These are phyloP conservation scores for Balakata baccata DNA, from an alignment of 345 rosid species.

Conservation along the genomic window DNA sequence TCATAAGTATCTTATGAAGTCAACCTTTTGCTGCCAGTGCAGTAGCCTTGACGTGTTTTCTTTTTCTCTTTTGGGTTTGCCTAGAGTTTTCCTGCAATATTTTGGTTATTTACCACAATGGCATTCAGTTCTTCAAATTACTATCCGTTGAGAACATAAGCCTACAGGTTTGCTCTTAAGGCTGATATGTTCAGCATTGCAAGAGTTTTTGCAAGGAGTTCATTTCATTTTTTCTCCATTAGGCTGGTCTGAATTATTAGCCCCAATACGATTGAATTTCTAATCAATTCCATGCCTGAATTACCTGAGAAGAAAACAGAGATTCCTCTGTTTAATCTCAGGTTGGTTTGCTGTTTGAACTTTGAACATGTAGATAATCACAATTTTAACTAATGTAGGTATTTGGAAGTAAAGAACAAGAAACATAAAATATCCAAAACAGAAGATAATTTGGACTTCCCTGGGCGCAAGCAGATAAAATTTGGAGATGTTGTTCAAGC, in stretches of 20 bases:
- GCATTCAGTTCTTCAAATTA: too few relatives aligned
- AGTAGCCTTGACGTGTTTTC: background rate
- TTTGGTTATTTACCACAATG: too few relatives aligned
- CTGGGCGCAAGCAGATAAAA: conserved; percentile 55
- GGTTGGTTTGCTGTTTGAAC: background rate
- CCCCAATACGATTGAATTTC: background rate
- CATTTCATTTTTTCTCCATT: background rate
- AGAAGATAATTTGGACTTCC: conserved; percentile 54
- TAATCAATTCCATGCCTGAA: background rate
- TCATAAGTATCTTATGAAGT: background rate
- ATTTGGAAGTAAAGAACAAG: conserved; percentile 64
- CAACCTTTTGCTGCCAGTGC: too few relatives aligned
- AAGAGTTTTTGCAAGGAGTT: background rate
- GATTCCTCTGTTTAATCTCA: too few relatives aligned
- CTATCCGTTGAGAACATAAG: too few relatives aligned
- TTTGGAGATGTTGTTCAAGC: conserved; percentile 90
- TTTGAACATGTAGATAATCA: background rate
- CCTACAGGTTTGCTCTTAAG: too few relatives aligned
- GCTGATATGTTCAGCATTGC: background rate
- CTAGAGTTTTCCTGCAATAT: too few relatives aligned
- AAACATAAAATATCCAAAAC: conserved; percentile 47
- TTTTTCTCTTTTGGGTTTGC: too few relatives aligned
- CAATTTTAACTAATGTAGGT: conserved; percentile 34
- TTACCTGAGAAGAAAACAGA: too few relatives aligned
- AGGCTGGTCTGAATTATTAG: background rate